Evolutionary conservation across 768 basidiomycete genomes (phyloP).

Genomic region (Leccinum variicolor): DNA sequence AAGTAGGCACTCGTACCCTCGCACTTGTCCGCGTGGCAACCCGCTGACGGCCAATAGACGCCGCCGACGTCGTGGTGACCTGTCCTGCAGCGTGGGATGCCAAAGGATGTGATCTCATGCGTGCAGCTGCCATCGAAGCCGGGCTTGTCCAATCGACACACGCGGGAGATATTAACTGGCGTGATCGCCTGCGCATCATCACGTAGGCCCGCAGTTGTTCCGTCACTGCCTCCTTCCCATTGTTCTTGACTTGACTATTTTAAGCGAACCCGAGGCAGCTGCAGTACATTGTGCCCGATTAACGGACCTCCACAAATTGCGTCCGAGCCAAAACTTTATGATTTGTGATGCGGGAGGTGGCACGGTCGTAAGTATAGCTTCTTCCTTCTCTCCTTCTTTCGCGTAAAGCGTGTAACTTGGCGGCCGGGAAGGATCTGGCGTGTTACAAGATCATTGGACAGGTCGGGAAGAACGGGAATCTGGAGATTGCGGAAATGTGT

Average conservation of each 20-base stretch:
- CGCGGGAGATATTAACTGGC: conserved; percentile 72
- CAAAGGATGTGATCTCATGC: conserved; percentile 80
- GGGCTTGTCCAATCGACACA: conserved; percentile 71
- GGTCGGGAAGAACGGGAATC: conserved; percentile 65
- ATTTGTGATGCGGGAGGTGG: conserved; percentile 92
- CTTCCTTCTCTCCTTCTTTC: not conserved
- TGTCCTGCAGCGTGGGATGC: conserved; percentile 93
- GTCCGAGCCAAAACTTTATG: conserved; percentile 81
- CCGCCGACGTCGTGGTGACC: conserved; percentile 81
- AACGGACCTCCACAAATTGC: conserved; percentile 75
- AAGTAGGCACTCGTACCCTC: conserved; percentile 42
- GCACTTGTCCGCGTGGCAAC: not conserved
- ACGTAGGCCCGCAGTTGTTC: conserved; percentile 40
- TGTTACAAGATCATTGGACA: conserved; percentile 81
- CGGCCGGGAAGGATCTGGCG: conserved; percentile 36
- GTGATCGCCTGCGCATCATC: conserved; percentile 80
- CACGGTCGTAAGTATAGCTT: conserved; percentile 50
- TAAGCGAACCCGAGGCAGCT: conserved; percentile 76
- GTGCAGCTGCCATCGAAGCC: conserved; percentile 77
- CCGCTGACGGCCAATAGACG: conserved; percentile 42
- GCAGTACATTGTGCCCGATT: conserved; percentile 86
- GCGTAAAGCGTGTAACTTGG: conserved; percentile 1
- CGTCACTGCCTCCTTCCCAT: not conserved
- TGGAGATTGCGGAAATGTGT: conserved; percentile 92
- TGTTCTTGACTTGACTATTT: conserved; percentile 8